Percentiles rank a stretch among this genome's conserved stretches.
phyloP scores from a whole-genome alignment of 768 basidiomycete species.

The Collybia sp. region DNA sequence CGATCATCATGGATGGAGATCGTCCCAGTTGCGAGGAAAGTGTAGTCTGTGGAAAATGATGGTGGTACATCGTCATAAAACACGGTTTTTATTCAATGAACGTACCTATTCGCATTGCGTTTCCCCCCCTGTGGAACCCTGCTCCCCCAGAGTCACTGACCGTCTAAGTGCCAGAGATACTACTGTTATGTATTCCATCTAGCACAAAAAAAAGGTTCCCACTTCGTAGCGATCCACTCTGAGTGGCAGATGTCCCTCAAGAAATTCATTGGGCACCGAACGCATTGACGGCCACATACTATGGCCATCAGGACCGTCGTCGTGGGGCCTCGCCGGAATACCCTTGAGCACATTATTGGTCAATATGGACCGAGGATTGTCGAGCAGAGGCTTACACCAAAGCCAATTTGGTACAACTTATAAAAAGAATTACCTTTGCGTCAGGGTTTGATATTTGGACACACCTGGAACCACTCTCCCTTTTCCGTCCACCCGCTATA shows the following conservation, averaged over 20 bases:
- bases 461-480: conserved; percentile 22
- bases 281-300: conserved; percentile 26
- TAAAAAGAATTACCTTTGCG: background rate
- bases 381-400: conserved; percentile 10
- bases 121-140: conserved; percentile 23
- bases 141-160: conserved; percentile 24
- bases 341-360: conserved; percentile 6
- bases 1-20: conserved; percentile 26
- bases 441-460: background rate
- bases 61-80: background rate
- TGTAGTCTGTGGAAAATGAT: conserved; percentile 13
- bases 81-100: background rate
- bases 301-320: conserved; percentile 23
- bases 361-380: background rate
- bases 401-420: conserved; percentile 22
- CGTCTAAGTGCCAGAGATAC: conserved; percentile 5
- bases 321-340: conserved; percentile 15
- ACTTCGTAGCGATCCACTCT: conserved; percentile 20
- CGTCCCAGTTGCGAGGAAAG: conserved; percentile 20
- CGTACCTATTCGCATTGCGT: conserved; percentile 22
- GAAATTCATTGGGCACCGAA: conserved; percentile 24
- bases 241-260: conserved; percentile 23
- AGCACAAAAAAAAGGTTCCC: background rate
- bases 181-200: too few species aligned
- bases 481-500: conserved; percentile 20